These are phyloP conservation scores for Antitrichia curtipendula DNA, from an alignment of 225 moss, liverwort and hornwort species.

Conservation along the genomic window DNA sequence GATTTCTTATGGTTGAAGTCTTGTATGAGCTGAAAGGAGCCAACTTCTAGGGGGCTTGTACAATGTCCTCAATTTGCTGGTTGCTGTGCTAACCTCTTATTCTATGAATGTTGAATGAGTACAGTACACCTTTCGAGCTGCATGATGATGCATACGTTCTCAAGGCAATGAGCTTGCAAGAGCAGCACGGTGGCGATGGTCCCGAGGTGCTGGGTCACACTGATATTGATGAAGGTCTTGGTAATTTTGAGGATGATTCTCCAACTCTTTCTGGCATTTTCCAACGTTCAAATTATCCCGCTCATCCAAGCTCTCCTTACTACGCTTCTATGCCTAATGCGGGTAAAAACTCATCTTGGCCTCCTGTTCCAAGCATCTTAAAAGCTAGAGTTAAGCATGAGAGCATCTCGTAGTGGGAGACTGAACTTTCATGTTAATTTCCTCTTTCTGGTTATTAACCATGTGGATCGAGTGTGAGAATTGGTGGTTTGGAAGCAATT, in stretches of 20 bases:
- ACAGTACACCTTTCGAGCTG: slow-evolving; percentile 94
- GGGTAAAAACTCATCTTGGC: slow-evolving; percentile 55
- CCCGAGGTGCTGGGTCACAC: slow-evolving; percentile 56
- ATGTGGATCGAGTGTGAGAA: slow-evolving; percentile 8
- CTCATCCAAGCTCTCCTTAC: slow-evolving; percentile 62
- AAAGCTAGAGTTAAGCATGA: slow-evolving; percentile 97
- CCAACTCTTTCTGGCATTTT: slow-evolving; percentile 83
- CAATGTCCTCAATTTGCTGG: background rate
- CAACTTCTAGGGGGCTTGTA: background rate
- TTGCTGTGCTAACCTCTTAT: background rate
- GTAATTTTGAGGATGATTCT: slow-evolving; percentile 77
- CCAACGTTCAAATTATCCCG: slow-evolving; percentile 59
- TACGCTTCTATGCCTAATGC: slow-evolving; percentile 49
- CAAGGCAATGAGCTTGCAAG: slow-evolving; percentile 89
- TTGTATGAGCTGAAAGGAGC: background rate
- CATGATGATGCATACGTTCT: slow-evolving; percentile 98
- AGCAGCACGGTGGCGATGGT: slow-evolving; percentile 53
- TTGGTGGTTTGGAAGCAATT: slow-evolving; percentile 12
- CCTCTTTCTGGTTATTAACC: background rate
- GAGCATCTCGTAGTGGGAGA: slow-evolving; percentile 28
- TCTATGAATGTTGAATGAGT: background rate
- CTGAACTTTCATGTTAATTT: background rate
- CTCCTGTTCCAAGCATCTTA: slow-evolving; percentile 77
- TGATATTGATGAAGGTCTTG: slow-evolving; percentile 77
- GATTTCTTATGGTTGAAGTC: background rate